phyloP scores from a whole-genome alignment of 345 rosid species.

The Mercurialis annua region DNA sequence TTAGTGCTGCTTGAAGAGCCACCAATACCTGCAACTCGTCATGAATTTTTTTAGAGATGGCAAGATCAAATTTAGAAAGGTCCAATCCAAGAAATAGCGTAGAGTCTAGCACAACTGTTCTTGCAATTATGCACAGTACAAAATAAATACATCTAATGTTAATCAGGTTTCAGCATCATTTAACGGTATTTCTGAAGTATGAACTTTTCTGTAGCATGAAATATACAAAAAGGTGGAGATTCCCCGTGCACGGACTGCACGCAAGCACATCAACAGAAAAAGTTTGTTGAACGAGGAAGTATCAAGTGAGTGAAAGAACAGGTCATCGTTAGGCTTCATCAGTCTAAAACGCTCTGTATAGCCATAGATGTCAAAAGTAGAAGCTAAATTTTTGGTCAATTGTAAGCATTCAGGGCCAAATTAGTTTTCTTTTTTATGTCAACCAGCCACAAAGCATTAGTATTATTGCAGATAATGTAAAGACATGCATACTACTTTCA shows the following conservation, averaged over 20 bases:
- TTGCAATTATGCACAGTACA: neutral
- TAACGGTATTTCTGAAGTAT: neutral
- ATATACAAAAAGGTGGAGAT: neutral
- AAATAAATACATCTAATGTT: neutral
- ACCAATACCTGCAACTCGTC: conserved; percentile 54
- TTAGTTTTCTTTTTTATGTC: too few relatives aligned
- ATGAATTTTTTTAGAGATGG: neutral
- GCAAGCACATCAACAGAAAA: neutral
- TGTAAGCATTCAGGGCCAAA: too few relatives aligned
- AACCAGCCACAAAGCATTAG: too few relatives aligned
- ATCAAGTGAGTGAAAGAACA: neutral
- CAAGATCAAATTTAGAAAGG: neutral
- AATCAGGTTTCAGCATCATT: neutral
- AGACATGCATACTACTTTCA: too few relatives aligned
- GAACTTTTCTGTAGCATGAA: neutral
- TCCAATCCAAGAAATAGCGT: too few relatives aligned
- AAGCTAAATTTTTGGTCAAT: too few relatives aligned
- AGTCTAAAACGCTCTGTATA: too few relatives aligned
- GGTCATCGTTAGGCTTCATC: too few relatives aligned
- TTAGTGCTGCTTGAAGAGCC: conserved; percentile 77
- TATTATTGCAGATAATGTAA: too few relatives aligned
- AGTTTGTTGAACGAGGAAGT: neutral
- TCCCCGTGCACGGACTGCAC: neutral
- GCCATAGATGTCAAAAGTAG: too few relatives aligned
- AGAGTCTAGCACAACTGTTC: neutral